Evolutionary conservation across 108 stramenopile genomes (phyloP), one percentile per base, ranked within the genome.

Genomic region (Seminavis robusta): DNA sequence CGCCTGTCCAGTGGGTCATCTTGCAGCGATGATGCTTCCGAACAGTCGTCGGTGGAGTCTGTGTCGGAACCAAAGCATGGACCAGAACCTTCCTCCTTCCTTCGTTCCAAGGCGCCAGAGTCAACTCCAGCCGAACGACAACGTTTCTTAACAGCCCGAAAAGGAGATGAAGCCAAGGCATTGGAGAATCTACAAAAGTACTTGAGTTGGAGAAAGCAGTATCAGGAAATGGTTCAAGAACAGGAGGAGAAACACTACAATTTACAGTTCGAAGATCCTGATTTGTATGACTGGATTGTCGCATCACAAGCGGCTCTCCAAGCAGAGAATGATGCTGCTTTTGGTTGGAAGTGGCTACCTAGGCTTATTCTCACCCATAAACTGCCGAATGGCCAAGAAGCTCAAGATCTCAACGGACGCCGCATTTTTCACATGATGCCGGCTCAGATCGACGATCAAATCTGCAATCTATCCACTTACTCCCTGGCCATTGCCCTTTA

Each of bases 401-500:
- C 11, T 30, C 51, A 11, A 11, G 37, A 38, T 0, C n/a, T 11
- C 37, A n/a, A 77, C 34, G 79, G 79, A 24, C 39, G 47, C 19
- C 76, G 81, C 5, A 64, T 78, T 16, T 47, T 83, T 51, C 78
- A 81, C 45, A 53, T 83, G 42, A 31, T 77, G 3, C 86, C 86
- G 9, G 77, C 67, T 13, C 62, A 64, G 8, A 53, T 88, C 38
- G 86, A 88, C 47, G 29, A 59, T 21, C 48, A 63, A 6, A 52
- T 88, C 5, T 75, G 83, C 16, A 50, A 60, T 15, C 69, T 51
- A 28, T 60, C 75, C 16, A 74, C 73, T 19, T 84, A 88, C 51
- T 74, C 86, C 20, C 64, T 81, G 23, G 77, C 80, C 5, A 64
- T 73, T 7, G 86, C 83, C 4, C 33, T 82, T 16, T 88, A 88